These are phyloP conservation scores for Saccharomyces hybrid DNA, from an alignment of 1,139 yeast species.

Conservation along the genomic window DNA sequence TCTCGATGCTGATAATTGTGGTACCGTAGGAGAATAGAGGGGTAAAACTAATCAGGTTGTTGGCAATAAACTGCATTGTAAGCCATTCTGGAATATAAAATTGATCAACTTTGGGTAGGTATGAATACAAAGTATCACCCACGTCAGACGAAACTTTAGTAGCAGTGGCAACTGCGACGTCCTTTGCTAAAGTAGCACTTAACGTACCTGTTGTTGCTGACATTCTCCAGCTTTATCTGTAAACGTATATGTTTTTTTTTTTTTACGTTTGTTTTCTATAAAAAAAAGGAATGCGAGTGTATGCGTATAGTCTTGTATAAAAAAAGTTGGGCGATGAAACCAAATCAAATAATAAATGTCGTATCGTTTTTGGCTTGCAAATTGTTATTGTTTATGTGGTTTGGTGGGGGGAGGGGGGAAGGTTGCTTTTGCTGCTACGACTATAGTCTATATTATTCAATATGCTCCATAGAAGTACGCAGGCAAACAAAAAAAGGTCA, in stretches of 20 bases:
- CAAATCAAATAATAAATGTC: neutral
- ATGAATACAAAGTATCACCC: slow-evolving; percentile 22
- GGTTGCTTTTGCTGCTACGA: neutral
- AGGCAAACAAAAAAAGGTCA: neutral
- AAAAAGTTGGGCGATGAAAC: neutral
- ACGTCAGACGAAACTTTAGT: slow-evolving; percentile 1
- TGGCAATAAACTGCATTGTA: slow-evolving; percentile 35
- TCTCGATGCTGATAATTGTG: slow-evolving; percentile 61
- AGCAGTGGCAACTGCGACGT: neutral
- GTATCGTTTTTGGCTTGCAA: neutral
- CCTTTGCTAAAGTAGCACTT: neutral
- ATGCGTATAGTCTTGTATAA: neutral
- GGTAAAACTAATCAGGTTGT: slow-evolving; percentile 52
- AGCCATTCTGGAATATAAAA: slow-evolving; percentile 40
- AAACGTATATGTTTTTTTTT: neutral
- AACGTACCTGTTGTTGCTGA: neutral
- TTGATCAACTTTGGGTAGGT: slow-evolving; percentile 34
- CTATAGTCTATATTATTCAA: neutral
- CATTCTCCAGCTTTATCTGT: neutral
- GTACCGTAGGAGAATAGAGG: slow-evolving; percentile 84
- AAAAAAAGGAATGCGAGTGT: neutral
- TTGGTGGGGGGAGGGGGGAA: neutral
- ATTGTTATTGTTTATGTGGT: neutral
- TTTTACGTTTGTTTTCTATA: neutral
- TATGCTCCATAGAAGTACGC: neutral